Conservation (phyloP, 192 early-diverging fungal species). For the Chytriomyces sp. region DNA sequence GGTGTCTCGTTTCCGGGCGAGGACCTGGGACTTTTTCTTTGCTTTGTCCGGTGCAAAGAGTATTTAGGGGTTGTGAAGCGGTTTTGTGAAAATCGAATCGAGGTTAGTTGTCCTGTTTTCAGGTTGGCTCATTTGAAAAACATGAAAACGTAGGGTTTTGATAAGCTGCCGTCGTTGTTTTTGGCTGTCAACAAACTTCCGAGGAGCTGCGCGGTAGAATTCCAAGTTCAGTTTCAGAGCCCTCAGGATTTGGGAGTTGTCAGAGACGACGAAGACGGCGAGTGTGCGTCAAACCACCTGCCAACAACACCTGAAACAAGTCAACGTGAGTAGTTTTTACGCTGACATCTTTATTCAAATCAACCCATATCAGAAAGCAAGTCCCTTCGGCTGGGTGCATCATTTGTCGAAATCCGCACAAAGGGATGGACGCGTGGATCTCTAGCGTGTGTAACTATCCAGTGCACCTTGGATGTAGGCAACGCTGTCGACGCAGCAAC, state of each 20-base stretch:
- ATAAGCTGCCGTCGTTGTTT: constrained; percentile 50
- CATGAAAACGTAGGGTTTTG: background rate
- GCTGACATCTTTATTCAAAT: background rate
- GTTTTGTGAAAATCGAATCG: constrained; percentile 39
- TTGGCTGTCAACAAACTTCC: constrained; percentile 66
- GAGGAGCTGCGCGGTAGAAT: constrained; percentile 64
- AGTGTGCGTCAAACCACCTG: background rate
- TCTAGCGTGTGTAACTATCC: background rate
- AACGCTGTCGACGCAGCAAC: background rate
- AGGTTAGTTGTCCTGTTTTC: constrained; percentile 21
- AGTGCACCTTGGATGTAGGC: background rate
- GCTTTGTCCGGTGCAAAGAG: constrained; percentile 53
- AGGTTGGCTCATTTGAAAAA: background rate
- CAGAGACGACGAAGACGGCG: background rate
- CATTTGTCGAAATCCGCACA: background rate
- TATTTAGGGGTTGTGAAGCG: constrained; percentile 34
- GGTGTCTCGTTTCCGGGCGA: constrained; percentile 24
- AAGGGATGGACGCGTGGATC: background rate
- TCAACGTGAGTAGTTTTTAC: background rate
- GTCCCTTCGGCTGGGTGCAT: background rate
- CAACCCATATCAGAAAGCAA: background rate
- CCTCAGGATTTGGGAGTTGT: background rate
- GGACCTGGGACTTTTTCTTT: constrained; percentile 55
- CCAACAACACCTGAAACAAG: background rate
- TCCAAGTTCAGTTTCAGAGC: constrained; percentile 51